Conservation (phyloP, 2,329 filamentous ascomycete species). For the Ceratocystis lukuohia region DNA sequence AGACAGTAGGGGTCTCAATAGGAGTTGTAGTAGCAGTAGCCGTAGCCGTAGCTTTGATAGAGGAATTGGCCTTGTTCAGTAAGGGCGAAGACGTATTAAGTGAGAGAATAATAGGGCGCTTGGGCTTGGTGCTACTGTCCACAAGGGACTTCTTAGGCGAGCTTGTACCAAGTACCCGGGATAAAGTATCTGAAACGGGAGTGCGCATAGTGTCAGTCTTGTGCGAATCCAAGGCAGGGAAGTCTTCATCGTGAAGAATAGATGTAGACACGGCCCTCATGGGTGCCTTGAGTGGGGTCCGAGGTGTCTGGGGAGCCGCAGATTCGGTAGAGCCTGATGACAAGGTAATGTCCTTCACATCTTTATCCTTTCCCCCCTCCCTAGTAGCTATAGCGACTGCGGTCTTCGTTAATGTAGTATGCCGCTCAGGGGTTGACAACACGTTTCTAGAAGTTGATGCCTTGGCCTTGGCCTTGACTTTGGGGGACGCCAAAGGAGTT, state of each 20-base stretch:
- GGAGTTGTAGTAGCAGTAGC: constrained; percentile 6
- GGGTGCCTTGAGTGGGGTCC: constrained; percentile 20
- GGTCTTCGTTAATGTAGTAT: constrained; percentile 9
- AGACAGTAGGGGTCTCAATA: constrained; percentile 1
- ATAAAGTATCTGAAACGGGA: background rate
- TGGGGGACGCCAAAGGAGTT: constrained; percentile 18
- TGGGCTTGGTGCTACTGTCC: constrained; percentile 11
- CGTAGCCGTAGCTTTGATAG: constrained; percentile 2
- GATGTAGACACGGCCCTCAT: constrained; percentile 16
- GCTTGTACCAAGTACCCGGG: background rate
- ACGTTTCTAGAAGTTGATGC: background rate
- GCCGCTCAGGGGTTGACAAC: constrained; percentile 14
- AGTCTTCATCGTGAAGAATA: constrained; percentile 47
- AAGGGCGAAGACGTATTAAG: constrained; percentile 9
- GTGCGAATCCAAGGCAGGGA: constrained; percentile 30
- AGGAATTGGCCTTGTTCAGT: background rate
- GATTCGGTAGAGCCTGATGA: constrained; percentile 23
- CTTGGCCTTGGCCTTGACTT: constrained; percentile 23
- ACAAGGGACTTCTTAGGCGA: constrained; percentile 11
- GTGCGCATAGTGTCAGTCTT: constrained; percentile 7
- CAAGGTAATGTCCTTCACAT: constrained; percentile 20
- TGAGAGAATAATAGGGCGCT: constrained; percentile 4
- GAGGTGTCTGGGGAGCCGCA: constrained; percentile 27
- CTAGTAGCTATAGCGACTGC: constrained; percentile 7
- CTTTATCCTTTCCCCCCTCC: background rate